Conservation (phyloP, 495 filamentous ascomycete genomes). For the Entonaema liquescens region DNA sequence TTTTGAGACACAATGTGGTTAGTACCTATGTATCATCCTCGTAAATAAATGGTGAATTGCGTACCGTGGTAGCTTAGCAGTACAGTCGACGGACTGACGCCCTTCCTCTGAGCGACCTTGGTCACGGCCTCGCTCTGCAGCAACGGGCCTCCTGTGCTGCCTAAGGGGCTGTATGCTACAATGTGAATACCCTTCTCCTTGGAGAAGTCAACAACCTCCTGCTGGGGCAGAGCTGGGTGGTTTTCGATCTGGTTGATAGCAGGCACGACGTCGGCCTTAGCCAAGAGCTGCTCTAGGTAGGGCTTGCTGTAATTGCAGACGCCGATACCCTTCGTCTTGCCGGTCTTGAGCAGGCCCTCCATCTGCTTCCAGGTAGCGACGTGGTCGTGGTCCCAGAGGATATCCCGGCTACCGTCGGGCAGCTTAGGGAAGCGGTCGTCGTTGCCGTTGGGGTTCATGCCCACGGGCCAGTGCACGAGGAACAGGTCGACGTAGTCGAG, state of each 20-base stretch:
- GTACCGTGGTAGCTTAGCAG: slow-evolving; percentile 79
- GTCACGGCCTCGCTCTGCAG: slow-evolving; percentile 72
- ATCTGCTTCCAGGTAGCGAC: slow-evolving; percentile 81
- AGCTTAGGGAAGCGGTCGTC: slow-evolving; percentile 79
- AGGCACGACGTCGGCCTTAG: slow-evolving; percentile 70
- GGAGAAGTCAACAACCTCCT: slow-evolving; percentile 83
- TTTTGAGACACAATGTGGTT: background rate
- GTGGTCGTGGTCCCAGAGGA: slow-evolving; percentile 70
- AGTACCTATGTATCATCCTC: background rate
- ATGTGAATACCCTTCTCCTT: slow-evolving; percentile 76
- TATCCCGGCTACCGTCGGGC: slow-evolving; percentile 73
- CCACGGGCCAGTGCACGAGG: slow-evolving; percentile 82
- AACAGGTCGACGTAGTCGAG: slow-evolving; percentile 86
- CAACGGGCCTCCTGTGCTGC: slow-evolving; percentile 79
- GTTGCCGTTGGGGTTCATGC: slow-evolving; percentile 83
- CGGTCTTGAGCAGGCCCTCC: slow-evolving; percentile 73
- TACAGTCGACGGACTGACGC: slow-evolving; percentile 67
- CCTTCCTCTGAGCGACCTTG: slow-evolving; percentile 74
- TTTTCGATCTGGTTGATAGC: slow-evolving; percentile 96
- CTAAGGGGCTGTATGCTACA: slow-evolving; percentile 79
- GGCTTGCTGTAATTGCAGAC: slow-evolving; percentile 82
- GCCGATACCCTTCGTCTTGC: slow-evolving; percentile 80
- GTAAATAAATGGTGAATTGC: too few species aligned
- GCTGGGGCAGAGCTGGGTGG: slow-evolving; percentile 83
- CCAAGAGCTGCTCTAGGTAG: slow-evolving; percentile 77